A percentile compares a stretch with the other conserved stretches of the same genome.
Evolutionary conservation across 495 filamentous ascomycete genomes (phyloP).

Genomic region (Hypoxylon cercidicola): DNA sequence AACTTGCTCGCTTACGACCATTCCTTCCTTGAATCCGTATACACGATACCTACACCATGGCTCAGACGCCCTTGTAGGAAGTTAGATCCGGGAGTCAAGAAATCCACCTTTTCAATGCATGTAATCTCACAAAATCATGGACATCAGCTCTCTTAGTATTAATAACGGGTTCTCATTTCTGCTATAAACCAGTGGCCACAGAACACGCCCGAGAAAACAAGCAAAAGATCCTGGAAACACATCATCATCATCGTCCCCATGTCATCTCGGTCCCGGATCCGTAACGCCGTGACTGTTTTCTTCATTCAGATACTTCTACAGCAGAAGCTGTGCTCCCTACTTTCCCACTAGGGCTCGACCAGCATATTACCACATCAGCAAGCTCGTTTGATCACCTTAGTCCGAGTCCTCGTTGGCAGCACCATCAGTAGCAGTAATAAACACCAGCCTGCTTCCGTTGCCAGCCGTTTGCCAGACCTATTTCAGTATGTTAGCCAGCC

Average conservation of each 20-base stretch:
- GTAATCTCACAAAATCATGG: no score
- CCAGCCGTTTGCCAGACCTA: constrained; percentile 96
- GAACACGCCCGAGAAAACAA: not conserved
- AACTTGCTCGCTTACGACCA: no score
- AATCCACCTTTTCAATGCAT: no score
- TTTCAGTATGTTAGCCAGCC: constrained; percentile 16
- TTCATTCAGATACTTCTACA: constrained; percentile 7
- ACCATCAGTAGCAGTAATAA: constrained; percentile 62
- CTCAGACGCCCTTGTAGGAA: no score
- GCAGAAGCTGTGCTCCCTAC: not conserved
- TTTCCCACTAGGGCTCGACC: not conserved
- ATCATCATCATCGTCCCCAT: constrained; percentile 23
- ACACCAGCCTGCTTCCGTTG: constrained; percentile 86
- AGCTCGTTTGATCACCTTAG: not conserved
- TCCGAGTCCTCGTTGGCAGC: constrained; percentile 43
- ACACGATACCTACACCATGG: no score
- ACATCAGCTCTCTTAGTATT: constrained; percentile 9
- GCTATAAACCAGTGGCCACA: constrained; percentile 6
- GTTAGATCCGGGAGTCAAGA: no score
- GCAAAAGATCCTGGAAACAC: constrained; percentile 11
- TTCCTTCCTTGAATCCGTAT: no score
- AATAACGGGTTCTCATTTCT: constrained; percentile 20
- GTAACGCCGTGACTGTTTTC: constrained; percentile 31
- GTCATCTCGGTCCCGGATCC: constrained; percentile 16
- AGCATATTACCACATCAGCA: not conserved